Conservation (phyloP, 2,329 filamentous ascomycete species). For the Mycosphaerella arachidis region DNA sequence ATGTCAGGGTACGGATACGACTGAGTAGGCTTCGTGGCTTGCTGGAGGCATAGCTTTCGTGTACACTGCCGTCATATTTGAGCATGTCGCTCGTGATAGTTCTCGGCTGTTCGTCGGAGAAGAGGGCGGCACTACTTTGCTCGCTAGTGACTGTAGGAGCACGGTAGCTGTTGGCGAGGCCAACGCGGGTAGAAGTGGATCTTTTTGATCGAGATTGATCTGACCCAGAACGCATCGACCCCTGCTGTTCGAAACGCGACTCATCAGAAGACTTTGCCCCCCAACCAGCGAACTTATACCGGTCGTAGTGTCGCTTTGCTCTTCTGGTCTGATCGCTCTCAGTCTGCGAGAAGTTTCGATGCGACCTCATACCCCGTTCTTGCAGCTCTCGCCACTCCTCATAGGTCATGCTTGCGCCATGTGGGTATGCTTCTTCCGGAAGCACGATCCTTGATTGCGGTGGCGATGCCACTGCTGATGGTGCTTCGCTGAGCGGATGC, state of each 20-base stretch:
- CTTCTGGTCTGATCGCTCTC: constrained; percentile 17
- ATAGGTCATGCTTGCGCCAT: constrained; percentile 25
- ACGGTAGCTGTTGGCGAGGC: constrained; percentile 2
- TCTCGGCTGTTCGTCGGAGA: constrained; percentile 1
- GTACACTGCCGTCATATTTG: not conserved
- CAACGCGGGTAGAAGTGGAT: not conserved
- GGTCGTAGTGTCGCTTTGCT: constrained; percentile 10
- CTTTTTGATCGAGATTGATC: not conserved
- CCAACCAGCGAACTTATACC: constrained; percentile 17
- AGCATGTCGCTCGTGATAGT: not conserved
- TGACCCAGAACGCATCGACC: not conserved
- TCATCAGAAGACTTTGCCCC: constrained; percentile 5
- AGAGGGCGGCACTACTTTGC: constrained; percentile 3
- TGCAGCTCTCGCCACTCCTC: constrained; percentile 28
- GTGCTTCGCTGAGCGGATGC: constrained; percentile 28
- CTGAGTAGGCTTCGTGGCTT: not conserved
- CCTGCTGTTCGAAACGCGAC: not conserved
- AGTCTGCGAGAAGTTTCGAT: constrained; percentile 21
- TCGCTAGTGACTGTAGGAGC: constrained; percentile 7
- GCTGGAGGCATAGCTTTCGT: not conserved
- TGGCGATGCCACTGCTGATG: constrained; percentile 15
- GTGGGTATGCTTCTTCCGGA: constrained; percentile 14
- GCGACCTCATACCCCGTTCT: constrained; percentile 13
- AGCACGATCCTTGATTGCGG: constrained; percentile 24
- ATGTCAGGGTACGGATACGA: constrained; percentile 1